Evolutionary conservation across 805 yeast genomes (phyloP).

Genomic region (Metschnikowia lunata): DNA sequence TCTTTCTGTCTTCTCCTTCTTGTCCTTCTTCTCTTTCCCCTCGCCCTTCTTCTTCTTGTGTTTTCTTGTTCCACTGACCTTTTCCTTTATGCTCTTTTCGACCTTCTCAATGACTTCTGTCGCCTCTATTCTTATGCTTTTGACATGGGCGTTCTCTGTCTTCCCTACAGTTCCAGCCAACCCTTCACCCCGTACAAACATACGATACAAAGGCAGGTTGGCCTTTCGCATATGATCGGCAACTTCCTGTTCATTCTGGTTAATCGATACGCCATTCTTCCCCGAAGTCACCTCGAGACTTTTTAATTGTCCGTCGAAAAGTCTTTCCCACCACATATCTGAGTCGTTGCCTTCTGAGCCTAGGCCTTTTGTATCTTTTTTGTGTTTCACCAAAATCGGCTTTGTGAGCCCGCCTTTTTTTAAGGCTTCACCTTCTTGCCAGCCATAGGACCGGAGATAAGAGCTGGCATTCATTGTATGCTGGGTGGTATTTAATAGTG

Average conservation of each 20-base stretch:
- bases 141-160: conserved; percentile 22
- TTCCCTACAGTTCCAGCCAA: conserved; percentile 68
- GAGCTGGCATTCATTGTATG: conserved; percentile 65
- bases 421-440: conserved; percentile 89
- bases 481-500: too few relatives aligned
- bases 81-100: conserved; percentile 4
- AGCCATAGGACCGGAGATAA: conserved; percentile 76
- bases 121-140: conserved; percentile 6
- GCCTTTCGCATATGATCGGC: conserved; percentile 46
- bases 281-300: conserved; percentile 53
- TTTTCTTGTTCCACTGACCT: conserved; percentile 17
- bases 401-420: conserved; percentile 73
- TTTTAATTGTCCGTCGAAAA: conserved; percentile 90
- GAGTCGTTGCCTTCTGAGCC: conserved; percentile 76
- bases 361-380: conserved; percentile 84
- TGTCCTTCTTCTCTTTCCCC: conserved; percentile 31
- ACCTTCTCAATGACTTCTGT: conserved; percentile 9
- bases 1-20: conserved; percentile 22
- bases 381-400: conserved; percentile 87
- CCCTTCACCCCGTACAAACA: conserved; percentile 87
- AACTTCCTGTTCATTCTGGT: conserved; percentile 46
- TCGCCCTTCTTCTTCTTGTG: conserved; percentile 23
- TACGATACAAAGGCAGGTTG: conserved; percentile 69
- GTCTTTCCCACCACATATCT: conserved; percentile 95
- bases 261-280: conserved; percentile 44